Conservation (phyloP, 169 alveolate genomes). For the Plasmodium gaboni region DNA sequence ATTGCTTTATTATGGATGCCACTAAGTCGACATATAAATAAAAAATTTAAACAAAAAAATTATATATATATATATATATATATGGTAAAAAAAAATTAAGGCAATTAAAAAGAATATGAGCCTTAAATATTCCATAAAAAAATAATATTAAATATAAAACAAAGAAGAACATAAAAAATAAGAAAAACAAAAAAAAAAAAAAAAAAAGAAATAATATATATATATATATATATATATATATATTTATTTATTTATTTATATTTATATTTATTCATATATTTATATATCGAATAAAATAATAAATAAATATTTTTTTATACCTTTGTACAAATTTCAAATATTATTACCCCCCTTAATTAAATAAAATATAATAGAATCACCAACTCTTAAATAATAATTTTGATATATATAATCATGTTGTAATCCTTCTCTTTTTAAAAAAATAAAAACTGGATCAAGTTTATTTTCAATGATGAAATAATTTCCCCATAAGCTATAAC, state of each 20-base stretch:
- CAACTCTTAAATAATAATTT: constrained; percentile 61
- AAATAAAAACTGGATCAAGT: constrained; percentile 45
- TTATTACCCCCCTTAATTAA: constrained; percentile 63
- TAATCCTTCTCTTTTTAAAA: constrained; percentile 65
- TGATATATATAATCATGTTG: constrained; percentile 72
- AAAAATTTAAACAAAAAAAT: constrained; percentile 4
- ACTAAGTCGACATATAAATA: neutral
- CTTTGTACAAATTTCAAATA: neutral
- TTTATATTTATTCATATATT: too few species aligned
- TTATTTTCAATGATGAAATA: constrained; percentile 53
- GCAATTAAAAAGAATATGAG: neutral
- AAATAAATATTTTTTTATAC: neutral
- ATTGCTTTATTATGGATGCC: neutral
- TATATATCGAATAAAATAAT: neutral
- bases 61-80: neutral
- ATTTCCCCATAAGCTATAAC: constrained; percentile 67
- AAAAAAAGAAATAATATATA: neutral
- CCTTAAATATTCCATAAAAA: neutral
- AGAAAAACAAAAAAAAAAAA: neutral
- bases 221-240: too few species aligned
- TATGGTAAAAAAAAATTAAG: neutral
- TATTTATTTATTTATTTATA: too few species aligned
- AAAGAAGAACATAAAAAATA: constrained; percentile 11
- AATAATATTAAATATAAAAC: neutral
- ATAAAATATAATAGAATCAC: constrained; percentile 60